A percentile compares a stretch with the other conserved stretches of the same genome.
These are phyloP conservation scores for Malassezia restricta DNA, from an alignment of 1,284 basidiomycete species.

Conservation along the genomic window DNA sequence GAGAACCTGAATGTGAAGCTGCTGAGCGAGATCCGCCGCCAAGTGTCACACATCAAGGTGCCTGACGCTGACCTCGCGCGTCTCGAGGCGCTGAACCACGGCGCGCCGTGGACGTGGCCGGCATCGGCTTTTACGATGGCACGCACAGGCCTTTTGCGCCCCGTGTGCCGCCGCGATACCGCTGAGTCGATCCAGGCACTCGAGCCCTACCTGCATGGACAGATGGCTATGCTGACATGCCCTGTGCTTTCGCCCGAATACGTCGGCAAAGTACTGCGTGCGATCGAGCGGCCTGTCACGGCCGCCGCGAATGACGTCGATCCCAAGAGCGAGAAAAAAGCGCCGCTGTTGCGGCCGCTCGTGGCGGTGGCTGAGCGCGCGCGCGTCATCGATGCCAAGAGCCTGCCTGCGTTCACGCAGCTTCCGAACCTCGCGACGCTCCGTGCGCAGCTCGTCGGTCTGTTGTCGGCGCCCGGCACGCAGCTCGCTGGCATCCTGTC, in stretches of 20 bases:
- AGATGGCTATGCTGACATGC: constrained; percentile 5
- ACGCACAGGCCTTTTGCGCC: constrained; percentile 14
- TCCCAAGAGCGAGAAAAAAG: constrained; percentile 5
- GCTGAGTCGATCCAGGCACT: constrained; percentile 1
- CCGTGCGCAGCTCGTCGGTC: constrained; percentile 36
- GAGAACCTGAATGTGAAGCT: constrained; percentile 11
- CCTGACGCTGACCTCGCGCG: background rate
- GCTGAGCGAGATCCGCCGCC: constrained; percentile 6
- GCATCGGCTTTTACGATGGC: background rate
- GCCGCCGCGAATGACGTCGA: constrained; percentile 3
- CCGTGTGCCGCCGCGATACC: constrained; percentile 6
- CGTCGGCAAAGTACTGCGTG: constrained; percentile 14
- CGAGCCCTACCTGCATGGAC: constrained; percentile 4
- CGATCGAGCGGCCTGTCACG: constrained; percentile 7
- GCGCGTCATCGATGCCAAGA: constrained; percentile 2
- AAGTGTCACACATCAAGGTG: background rate
- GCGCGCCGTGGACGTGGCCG: constrained; percentile 6
- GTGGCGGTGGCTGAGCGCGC: constrained; percentile 7
- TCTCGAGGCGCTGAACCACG: constrained; percentile 2
- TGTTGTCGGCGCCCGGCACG: constrained; percentile 30
- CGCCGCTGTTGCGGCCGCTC: constrained; percentile 5
- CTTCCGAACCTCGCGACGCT: constrained; percentile 17
- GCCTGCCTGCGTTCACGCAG: constrained; percentile 10
- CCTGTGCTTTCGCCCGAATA: constrained; percentile 15
- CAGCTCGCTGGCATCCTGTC: constrained; percentile 32